These are phyloP conservation scores for Alloteropsis angusta DNA, from an alignment of 202 grass and related monocot genomes.

Conservation along the genomic window DNA sequence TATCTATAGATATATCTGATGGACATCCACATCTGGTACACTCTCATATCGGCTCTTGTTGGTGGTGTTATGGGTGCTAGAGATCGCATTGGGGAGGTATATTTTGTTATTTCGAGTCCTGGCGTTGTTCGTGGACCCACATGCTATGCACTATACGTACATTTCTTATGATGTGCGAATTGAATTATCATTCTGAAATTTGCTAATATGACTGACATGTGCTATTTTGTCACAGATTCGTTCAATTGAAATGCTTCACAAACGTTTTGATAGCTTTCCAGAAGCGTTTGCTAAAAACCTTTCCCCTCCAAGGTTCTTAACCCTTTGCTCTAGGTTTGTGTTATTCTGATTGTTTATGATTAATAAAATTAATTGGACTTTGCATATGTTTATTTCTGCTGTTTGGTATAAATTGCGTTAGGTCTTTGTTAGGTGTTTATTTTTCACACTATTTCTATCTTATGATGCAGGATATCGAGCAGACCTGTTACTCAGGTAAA, in stretches of 20 bases:
- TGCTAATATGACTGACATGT: constrained; percentile 28
- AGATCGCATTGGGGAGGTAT: constrained; percentile 84
- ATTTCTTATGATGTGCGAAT: constrained; percentile 16
- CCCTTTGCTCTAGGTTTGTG: constrained; percentile 6
- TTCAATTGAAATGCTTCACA: constrained; percentile 95
- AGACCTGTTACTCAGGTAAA: constrained; percentile 65
- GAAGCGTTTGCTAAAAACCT: constrained; percentile 85
- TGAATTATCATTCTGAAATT: neutral
- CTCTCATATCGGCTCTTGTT: constrained; percentile 72
- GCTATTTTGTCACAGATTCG: too few relatives aligned
- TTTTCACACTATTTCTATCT: constrained; percentile 22
- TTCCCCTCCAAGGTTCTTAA: constrained; percentile 36
- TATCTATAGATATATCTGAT: constrained; percentile 80
- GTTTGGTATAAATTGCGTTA: neutral
- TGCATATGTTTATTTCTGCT: neutral
- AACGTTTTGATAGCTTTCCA: constrained; percentile 97
- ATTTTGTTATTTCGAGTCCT: neutral
- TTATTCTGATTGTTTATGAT: neutral
- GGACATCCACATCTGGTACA: constrained; percentile 98
- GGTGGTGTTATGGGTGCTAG: constrained; percentile 91
- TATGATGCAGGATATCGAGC: constrained; percentile 33
- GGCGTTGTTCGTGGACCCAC: neutral
- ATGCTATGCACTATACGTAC: neutral
- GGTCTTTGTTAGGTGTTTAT: neutral
- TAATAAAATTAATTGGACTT: neutral